These are phyloP conservation scores for Solanum acaule DNA, from an alignment of 257 asterid species.

Conservation along the genomic window DNA sequence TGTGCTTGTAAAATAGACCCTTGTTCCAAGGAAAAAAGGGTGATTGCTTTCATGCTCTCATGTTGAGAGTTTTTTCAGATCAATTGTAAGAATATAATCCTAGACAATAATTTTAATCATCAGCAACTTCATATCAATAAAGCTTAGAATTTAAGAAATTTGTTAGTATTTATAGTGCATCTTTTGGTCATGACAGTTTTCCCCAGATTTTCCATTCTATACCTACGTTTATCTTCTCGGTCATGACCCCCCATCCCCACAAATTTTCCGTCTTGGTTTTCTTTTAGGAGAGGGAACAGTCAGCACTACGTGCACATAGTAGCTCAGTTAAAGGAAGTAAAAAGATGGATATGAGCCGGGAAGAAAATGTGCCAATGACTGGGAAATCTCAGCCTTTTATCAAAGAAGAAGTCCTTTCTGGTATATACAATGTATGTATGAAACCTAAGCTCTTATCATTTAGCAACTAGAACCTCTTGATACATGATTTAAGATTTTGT, in stretches of 20 bases:
- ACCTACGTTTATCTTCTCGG: background rate
- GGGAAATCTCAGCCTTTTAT: constrained; percentile 63
- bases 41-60: background rate
- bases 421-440: constrained; percentile 50
- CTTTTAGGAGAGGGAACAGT: constrained; percentile 60
- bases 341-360: constrained; percentile 28
- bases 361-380: constrained; percentile 31
- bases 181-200: background rate
- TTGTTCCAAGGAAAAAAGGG: background rate
- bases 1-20: background rate
- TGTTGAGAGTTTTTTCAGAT: background rate
- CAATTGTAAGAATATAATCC: background rate
- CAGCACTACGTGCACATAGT: constrained; percentile 73
- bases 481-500: background rate
- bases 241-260: background rate
- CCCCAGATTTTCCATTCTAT: background rate
- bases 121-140: background rate
- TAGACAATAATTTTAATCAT: background rate
- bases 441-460: background rate
- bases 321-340: constrained; percentile 40
- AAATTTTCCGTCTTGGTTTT: no score
- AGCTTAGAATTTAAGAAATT: background rate
- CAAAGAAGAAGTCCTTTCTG: constrained; percentile 74
- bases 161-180: background rate
- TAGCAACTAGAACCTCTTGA: background rate